A percentile compares a stretch with the other conserved stretches of the same genome.
phyloP scores from a whole-genome alignment of 106 monocot genomes.

The Acorus gramineus region DNA sequence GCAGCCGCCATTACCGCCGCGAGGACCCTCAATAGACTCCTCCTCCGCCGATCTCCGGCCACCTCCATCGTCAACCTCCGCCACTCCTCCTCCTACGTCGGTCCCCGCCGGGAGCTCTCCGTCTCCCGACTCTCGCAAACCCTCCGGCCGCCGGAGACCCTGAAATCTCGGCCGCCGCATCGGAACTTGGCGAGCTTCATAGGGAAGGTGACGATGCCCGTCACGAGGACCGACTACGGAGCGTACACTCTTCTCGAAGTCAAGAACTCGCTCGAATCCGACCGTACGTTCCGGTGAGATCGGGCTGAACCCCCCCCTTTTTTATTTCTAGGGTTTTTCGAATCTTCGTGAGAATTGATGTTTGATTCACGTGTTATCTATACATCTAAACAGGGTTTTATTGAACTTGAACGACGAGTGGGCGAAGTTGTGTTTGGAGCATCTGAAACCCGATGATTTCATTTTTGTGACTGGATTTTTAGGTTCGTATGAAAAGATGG shows the following conservation, averaged over 20 bases:
- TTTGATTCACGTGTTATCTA: constrained; percentile 1
- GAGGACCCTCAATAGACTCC: background rate
- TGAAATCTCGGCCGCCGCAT: background rate
- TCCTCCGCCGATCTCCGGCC: background rate
- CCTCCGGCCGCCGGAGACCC: constrained; percentile 29
- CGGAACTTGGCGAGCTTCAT: constrained; percentile 55
- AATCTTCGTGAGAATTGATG: background rate
- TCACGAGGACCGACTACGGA: constrained; percentile 5
- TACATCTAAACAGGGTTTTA: constrained; percentile 34
- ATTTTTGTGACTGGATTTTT: constrained; percentile 55
- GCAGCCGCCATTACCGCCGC: no score
- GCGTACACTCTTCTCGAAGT: constrained; percentile 50
- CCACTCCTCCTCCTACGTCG: background rate
- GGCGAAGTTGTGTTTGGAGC: constrained; percentile 32
- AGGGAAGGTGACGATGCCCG: constrained; percentile 30
- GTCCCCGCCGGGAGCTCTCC: constrained; percentile 14
- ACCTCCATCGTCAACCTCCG: background rate
- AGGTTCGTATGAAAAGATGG: constrained; percentile 32
- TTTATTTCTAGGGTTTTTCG: background rate
- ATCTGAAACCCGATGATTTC: constrained; percentile 56
- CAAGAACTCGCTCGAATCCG: constrained; percentile 2
- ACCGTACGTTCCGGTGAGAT: constrained; percentile 30
- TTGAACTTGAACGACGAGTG: constrained; percentile 30
- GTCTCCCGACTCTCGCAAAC: constrained; percentile 24
- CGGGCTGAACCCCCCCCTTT: background rate